Evolutionary conservation across 805 yeast species (phyloP), one percentile per base, ranked within the genome.

Genomic region (Suhomyces canberraensis): DNA sequence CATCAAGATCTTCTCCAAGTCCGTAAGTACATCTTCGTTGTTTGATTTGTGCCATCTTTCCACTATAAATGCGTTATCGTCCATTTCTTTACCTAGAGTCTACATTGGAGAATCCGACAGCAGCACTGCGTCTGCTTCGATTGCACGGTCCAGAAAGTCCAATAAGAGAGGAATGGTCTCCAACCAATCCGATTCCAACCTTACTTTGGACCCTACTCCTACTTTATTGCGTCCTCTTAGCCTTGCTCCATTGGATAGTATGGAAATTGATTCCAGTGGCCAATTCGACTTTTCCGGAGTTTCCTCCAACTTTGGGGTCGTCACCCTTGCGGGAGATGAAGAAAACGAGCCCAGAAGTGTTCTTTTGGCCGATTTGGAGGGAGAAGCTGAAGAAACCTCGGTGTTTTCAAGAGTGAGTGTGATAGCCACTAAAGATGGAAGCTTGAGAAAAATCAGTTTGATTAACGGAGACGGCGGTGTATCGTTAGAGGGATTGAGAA

Each of bases 1-100:
- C 47, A 68, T 88, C 27, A 80, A 82, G 47, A 88, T 89, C 0
- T 81, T 85, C 47, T 81, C 91, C 33, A 75, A 93, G 40, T 71
- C 86, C 1, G 95, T 95, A 0, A 33, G 41, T 16, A 42, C 46
- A 5, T 45, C 49, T 15, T 95, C 96, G 2, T 63, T 84, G 18
- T 81, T 79, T 50, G 96, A 89, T 51, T 60, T 82, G 8, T 81
- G 85, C 31, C 83, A 89, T 78, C 76, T 73, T 15, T 76, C 90
- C 3, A 58, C 87, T 16, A 52, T 84, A 4, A 63, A 71, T 21
- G 93, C 95, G 0, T 61, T 90, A 37, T 54, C 69, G 36, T 66
- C 72, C 36, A 73, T 80, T 3, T 64, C 65, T 45, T 64, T 90
- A 20, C 97, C 97, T 2, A 60, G 71, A 25, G 78, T 86, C 4